These are phyloP conservation scores for Pythium chondricola DNA, from an alignment of 352 stramenopile genomes.

Conservation along the genomic window DNA sequence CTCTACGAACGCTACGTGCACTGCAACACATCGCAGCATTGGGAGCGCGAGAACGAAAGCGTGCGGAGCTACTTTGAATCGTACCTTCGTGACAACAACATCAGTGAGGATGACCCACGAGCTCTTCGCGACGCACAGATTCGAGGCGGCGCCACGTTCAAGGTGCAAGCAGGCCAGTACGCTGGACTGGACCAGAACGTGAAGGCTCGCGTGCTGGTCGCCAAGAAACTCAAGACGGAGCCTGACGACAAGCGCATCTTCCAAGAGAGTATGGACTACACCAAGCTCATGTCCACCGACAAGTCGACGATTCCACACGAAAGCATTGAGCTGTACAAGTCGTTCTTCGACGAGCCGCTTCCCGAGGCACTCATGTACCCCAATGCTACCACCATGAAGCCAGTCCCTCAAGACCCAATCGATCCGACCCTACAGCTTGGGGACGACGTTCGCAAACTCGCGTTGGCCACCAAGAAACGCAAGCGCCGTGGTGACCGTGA, in stretches of 20 bases:
- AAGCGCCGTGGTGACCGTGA: conserved; percentile 24
- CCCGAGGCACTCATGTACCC: conserved; percentile 49
- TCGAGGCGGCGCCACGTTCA: conserved; percentile 72
- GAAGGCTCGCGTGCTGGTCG: conserved; percentile 71
- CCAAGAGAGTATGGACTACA: conserved; percentile 62
- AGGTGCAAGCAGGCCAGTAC: conserved; percentile 68
- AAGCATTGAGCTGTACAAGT: conserved; percentile 75
- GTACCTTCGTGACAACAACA: conserved; percentile 72
- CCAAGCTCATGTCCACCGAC: conserved; percentile 47
- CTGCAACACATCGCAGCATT: conserved; percentile 54
- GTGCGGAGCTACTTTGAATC: conserved; percentile 77
- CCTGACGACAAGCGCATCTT: conserved; percentile 61
- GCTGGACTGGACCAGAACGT: conserved; percentile 74
- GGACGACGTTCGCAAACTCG: conserved; percentile 12
- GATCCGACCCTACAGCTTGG: not conserved
- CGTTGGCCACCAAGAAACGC: conserved; percentile 2
- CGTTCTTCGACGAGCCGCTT: conserved; percentile 70
- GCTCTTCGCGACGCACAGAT: conserved; percentile 59
- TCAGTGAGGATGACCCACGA: conserved; percentile 59
- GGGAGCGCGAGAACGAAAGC: conserved; percentile 76
- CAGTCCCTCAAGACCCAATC: not conserved
- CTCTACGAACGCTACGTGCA: conserved; percentile 67
- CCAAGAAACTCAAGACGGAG: conserved; percentile 72
- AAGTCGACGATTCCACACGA: conserved; percentile 51
- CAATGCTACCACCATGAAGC: not conserved